Evolutionary conservation across 495 filamentous ascomycete species (phyloP).

Genomic region (Trichocladium uniseriatum): DNA sequence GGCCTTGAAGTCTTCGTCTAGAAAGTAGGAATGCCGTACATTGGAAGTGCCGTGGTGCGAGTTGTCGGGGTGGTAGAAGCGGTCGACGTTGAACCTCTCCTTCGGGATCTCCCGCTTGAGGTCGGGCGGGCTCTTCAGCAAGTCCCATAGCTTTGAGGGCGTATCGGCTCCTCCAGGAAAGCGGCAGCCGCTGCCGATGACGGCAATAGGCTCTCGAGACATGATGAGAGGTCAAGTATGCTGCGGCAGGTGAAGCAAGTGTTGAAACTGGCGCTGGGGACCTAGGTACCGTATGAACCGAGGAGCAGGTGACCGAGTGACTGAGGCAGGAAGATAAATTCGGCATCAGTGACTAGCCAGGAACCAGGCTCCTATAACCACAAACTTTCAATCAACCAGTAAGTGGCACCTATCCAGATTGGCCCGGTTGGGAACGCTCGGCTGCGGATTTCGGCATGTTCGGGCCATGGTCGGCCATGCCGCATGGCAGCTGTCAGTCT

Average conservation of each 20-base stretch:
- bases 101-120: constrained; percentile 3
- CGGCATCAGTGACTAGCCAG: too few relatives aligned
- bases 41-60: constrained; percentile 32
- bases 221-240: neutral
- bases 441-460: too few relatives aligned
- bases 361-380: too few relatives aligned
- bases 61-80: constrained; percentile 37
- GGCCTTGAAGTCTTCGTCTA: constrained; percentile 18
- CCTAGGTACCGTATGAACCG: too few relatives aligned
- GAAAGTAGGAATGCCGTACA: constrained; percentile 57
- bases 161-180: constrained; percentile 15
- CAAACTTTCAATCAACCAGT: too few relatives aligned
- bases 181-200: constrained; percentile 18
- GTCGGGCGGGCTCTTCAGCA: constrained; percentile 9
- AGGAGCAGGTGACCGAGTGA: too few relatives aligned
- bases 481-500: too few relatives aligned
- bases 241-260: neutral
- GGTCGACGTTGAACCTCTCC: constrained; percentile 9
- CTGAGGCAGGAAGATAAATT: too few relatives aligned
- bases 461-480: too few relatives aligned
- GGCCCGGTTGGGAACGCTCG: too few relatives aligned
- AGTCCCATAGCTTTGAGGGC: constrained; percentile 15
- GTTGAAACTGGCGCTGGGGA: neutral
- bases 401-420: too few relatives aligned
- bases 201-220: constrained; percentile 20